Evolutionary conservation across 2,329 filamentous ascomycete genomes (phyloP).

Genomic region (Fusarium fracticaudum): DNA sequence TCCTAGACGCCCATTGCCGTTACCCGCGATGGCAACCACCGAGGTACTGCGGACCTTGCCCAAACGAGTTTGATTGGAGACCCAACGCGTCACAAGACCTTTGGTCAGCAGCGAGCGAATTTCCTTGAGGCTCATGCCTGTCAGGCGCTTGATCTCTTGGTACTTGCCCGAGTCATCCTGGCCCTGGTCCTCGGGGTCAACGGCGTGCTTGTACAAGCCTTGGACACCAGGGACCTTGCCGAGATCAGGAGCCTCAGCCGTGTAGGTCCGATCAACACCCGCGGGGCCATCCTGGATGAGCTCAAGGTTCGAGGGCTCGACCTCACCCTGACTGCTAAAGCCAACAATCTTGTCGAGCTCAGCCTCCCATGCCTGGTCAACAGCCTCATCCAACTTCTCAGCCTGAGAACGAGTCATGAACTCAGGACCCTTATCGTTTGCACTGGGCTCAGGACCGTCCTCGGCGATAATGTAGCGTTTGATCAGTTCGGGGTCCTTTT

Average conservation of each 20-base stretch:
- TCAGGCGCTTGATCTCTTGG: slow-evolving; percentile 63
- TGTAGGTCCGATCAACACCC: slow-evolving; percentile 48
- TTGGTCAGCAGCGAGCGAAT: slow-evolving; percentile 71
- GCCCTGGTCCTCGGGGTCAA: slow-evolving; percentile 61
- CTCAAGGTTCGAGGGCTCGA: slow-evolving; percentile 49
- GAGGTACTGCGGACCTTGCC: slow-evolving; percentile 88
- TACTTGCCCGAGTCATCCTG: slow-evolving; percentile 62
- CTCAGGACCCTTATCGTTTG: slow-evolving; percentile 38
- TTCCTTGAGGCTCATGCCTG: slow-evolving; percentile 62
- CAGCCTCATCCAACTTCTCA: slow-evolving; percentile 50
- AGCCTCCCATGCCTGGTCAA: slow-evolving; percentile 49
- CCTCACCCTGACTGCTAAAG: slow-evolving; percentile 44
- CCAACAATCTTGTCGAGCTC: slow-evolving; percentile 50
- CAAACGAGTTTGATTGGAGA: slow-evolving; percentile 94
- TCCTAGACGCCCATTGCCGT: slow-evolving; percentile 85
- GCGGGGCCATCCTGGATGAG: slow-evolving; percentile 51
- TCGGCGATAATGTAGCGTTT: slow-evolving; percentile 51
- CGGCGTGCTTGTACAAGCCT: slow-evolving; percentile 59
- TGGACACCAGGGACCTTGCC: slow-evolving; percentile 64
- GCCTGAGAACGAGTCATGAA: slow-evolving; percentile 49
- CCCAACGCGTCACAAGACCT: slow-evolving; percentile 75
- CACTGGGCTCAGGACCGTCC: slow-evolving; percentile 40
- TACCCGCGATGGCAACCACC: slow-evolving; percentile 83
- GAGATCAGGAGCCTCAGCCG: slow-evolving; percentile 59
- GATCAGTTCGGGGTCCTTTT: slow-evolving; percentile 52